Conservation (phyloP, 148 eudicot genomes). For the Heliamphora exappendiculata region DNA sequence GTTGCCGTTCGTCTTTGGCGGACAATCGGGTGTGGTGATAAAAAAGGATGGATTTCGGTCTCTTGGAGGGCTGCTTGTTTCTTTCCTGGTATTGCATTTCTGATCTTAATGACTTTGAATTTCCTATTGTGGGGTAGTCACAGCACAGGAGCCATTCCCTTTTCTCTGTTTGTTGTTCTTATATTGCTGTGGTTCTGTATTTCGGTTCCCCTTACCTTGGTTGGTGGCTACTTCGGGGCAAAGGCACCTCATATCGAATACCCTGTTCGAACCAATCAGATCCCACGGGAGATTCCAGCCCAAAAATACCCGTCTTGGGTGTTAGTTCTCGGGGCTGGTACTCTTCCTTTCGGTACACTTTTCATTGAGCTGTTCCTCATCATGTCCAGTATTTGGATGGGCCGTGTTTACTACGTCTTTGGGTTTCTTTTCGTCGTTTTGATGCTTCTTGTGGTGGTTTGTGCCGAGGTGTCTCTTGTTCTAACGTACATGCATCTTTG, state of each 20-base stretch:
- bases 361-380: conserved; percentile 61
- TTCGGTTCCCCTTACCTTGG: conserved; percentile 54
- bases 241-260: conserved; percentile 36
- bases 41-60: conserved; percentile 63
- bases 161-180: conserved; percentile 45
- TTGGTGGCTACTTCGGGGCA: conserved; percentile 57
- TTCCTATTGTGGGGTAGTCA: conserved; percentile 61
- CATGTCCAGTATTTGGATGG: conserved; percentile 56
- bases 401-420: conserved; percentile 56
- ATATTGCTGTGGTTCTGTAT: conserved; percentile 60
- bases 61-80: conserved; percentile 56
- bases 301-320: conserved; percentile 60
- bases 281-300: conserved; percentile 54
- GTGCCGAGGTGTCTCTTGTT: conserved; percentile 56
- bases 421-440: conserved; percentile 55
- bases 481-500: conserved; percentile 68
- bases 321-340: conserved; percentile 61
- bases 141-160: conserved; percentile 57
- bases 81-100: conserved; percentile 55
- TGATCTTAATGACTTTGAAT: conserved; percentile 39
- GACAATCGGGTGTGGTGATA: conserved; percentile 37
- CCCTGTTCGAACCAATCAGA: conserved; percentile 56
- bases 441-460: conserved; percentile 38
- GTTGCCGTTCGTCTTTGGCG: conserved; percentile 54
- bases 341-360: conserved; percentile 63